phyloP scores from a whole-genome alignment of 2,329 filamentous ascomycete genomes.

The Penicillium sp. region DNA sequence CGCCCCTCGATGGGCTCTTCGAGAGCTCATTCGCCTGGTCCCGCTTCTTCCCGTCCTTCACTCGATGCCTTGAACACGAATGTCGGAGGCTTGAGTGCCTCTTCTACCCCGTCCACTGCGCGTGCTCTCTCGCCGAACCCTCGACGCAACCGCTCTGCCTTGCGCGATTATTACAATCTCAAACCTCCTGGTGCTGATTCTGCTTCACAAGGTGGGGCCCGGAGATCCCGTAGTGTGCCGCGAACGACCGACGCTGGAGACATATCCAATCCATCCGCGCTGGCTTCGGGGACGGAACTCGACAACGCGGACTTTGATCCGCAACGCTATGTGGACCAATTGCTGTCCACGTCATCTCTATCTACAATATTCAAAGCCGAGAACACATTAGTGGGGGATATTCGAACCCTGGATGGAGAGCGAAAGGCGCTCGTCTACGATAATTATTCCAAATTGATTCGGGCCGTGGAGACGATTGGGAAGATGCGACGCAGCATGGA shows the following conservation, averaged over 20 bases:
- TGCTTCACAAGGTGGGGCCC: constrained; percentile 19
- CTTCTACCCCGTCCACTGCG: constrained; percentile 38
- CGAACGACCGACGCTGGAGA: constrained; percentile 37
- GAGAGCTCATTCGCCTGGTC: constrained; percentile 52
- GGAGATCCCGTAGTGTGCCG: constrained; percentile 36
- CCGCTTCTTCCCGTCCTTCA: constrained; percentile 69
- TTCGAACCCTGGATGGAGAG: constrained; percentile 85
- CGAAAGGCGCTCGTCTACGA: constrained; percentile 97
- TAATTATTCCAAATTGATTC: constrained; percentile 94
- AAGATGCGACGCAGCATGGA: constrained; percentile 53
- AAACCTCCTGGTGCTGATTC: constrained; percentile 44
- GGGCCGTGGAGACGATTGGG: constrained; percentile 92
- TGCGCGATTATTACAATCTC: constrained; percentile 93
- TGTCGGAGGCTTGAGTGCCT: constrained; percentile 44
- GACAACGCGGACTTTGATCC: constrained; percentile 69
- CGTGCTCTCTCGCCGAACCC: constrained; percentile 35
- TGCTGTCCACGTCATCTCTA: constrained; percentile 39
- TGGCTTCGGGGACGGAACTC: constrained; percentile 52
- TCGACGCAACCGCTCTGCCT: constrained; percentile 71
- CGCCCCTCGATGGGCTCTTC: constrained; percentile 54
- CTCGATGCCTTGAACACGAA: constrained; percentile 60
- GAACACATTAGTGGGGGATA: constrained; percentile 56
- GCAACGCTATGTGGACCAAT: constrained; percentile 48
- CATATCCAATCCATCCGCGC: constrained; percentile 35
- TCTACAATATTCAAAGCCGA: constrained; percentile 43